Base-by-base conservation (phyloP, 2,329 filamentous ascomycete species). In the Neophaeococcomyces aloes region DNA sequence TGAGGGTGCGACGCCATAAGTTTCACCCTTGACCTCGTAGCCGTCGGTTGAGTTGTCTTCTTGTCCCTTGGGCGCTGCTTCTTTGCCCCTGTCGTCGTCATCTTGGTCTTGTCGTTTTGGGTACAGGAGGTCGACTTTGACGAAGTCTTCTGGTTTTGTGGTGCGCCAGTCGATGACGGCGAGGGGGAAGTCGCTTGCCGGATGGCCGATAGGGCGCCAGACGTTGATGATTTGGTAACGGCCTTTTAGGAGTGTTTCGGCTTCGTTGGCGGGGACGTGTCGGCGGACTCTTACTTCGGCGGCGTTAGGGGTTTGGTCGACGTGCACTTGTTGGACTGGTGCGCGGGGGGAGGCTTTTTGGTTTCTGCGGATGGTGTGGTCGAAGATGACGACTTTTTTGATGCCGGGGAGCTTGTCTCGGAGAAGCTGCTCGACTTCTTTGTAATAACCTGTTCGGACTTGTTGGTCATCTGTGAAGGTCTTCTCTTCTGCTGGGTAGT, bases 191-290 rank as follows among this genome's bases (percentile, higher is more conserved):
- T 82, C 73, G 45, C 78, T 76, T 5, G 84, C 72, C 2, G 80
- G 76, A 29, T 68, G 66, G 23, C 71, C 68, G 51, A 83, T 81
- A 0, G 80, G 79, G 29, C 80, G 69, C 80, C 80, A 83, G 13
- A 83, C 78, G 49, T 84, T 83, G 58, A 83, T 76, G 54, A 83
- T 75, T 56, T 81, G 77, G 55, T 75, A 81, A 4, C 80, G 68
- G 6, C 70, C 68, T 44, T 68, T 66, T 2, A 82, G 52, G 7
- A 82, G 61, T 42, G 69, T 66, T 21, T 79, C 74, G 0, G 70
- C 74, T 53, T 79, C 76, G 1, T 68, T 67, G 2, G 59, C 61
- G 0, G 72, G 65, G 0, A 81, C 51, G 53, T 85, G 81, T 1
- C 78, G 67, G 1, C 75, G 67, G 11, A 83, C 79, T 10, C 81